These are phyloP conservation scores for Apophysomyces sp. DNA, from an alignment of 371 early-diverging fungal species.

Conservation along the genomic window DNA sequence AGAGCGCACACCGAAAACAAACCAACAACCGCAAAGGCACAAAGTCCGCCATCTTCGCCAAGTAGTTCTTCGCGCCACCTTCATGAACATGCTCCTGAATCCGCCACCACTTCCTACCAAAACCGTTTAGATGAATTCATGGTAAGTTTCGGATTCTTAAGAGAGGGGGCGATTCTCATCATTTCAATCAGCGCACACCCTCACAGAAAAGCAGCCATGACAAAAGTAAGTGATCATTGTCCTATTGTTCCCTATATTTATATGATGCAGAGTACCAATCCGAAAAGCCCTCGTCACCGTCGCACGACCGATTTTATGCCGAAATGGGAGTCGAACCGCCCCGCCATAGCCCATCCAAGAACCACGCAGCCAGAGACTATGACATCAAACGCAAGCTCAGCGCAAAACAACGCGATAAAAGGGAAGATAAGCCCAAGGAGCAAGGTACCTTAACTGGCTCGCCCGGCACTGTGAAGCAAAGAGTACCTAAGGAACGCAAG, in stretches of 20 bases:
- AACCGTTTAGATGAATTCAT: not conserved
- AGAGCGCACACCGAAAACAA: constrained; percentile 44
- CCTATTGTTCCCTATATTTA: not conserved
- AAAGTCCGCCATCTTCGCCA: not conserved
- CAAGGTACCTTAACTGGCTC: constrained; percentile 35
- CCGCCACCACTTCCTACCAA: not conserved
- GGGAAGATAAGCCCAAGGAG: constrained; percentile 40
- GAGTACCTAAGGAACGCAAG: constrained; percentile 41
- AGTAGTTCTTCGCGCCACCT: not conserved
- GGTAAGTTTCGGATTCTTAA: not conserved
- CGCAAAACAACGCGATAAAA: constrained; percentile 51
- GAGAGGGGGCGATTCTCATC: not conserved
- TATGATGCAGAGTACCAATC: constrained; percentile 3
- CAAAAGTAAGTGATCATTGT: not conserved
- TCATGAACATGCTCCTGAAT: not conserved
- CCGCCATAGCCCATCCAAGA: constrained; percentile 8
- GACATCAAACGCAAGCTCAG: constrained; percentile 48
- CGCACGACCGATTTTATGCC: constrained; percentile 10
- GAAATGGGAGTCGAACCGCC: constrained; percentile 16
- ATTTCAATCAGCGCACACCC: not conserved
- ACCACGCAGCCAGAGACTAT: constrained; percentile 44
- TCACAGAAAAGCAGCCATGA: not conserved
- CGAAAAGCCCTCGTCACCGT: not conserved
- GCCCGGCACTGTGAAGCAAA: constrained; percentile 45
- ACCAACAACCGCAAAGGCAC: not conserved